Evolutionary conservation across 1,284 basidiomycete species (phyloP).

Genomic region (Cryptococcus amylolentus): DNA sequence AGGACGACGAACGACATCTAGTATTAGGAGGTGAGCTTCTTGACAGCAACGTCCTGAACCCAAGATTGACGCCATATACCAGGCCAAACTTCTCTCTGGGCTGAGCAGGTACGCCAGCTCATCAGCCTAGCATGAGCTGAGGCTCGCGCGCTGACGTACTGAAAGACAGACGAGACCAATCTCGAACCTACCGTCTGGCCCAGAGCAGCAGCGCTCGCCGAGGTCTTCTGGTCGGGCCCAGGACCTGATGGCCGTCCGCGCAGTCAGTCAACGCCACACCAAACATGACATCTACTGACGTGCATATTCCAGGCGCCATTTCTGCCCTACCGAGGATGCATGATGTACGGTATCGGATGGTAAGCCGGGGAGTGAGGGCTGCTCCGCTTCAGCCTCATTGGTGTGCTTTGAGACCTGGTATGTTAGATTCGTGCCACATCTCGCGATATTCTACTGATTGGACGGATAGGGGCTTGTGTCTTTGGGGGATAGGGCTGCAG

Average conservation of each 20-base stretch:
- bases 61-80: not conserved
- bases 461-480: too few species aligned
- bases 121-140: slow-evolving; percentile 15
- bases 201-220: slow-evolving; percentile 69
- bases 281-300: not conserved
- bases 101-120: slow-evolving; percentile 57
- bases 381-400: slow-evolving; percentile 73
- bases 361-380: slow-evolving; percentile 63
- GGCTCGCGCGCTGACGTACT: not conserved
- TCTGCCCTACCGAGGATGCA: slow-evolving; percentile 72
- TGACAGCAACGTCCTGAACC: slow-evolving; percentile 19
- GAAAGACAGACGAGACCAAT: slow-evolving; percentile 64
- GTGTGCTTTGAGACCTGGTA: slow-evolving; percentile 69
- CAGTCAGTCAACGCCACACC: not conserved
- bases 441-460: too few species aligned
- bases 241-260: slow-evolving; percentile 41
- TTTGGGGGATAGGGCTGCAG: too few species aligned
- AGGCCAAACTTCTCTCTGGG: slow-evolving; percentile 66
- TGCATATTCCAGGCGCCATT: slow-evolving; percentile 48
- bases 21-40: slow-evolving; percentile 61
- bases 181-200: slow-evolving; percentile 74
- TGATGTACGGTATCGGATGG: slow-evolving; percentile 66
- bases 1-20: slow-evolving; percentile 53
- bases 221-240: slow-evolving; percentile 76
- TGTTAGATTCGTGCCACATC: too few species aligned